These are phyloP conservation scores for Candida methanosorbosa DNA, from an alignment of 805 yeast species.

Conservation along the genomic window DNA sequence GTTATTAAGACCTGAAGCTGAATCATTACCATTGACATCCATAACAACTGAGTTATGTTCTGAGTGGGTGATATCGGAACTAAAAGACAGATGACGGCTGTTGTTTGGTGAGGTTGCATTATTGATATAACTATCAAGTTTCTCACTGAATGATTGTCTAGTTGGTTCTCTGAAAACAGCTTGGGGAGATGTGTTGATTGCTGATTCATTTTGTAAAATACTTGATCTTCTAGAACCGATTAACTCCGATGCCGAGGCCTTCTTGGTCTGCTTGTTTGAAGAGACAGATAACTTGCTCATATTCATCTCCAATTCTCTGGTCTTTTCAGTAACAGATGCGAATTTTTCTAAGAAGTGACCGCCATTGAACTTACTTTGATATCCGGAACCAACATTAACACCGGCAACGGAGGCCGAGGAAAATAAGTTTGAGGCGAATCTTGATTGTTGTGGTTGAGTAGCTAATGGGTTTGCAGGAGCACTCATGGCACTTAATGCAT, in stretches of 20 bases:
- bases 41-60: slow-evolving; percentile 25
- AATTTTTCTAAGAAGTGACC: slow-evolving; percentile 53
- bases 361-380: slow-evolving; percentile 18
- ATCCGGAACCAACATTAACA: slow-evolving; percentile 30
- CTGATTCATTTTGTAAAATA: slow-evolving; percentile 28
- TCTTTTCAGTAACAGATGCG: slow-evolving; percentile 58
- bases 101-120: slow-evolving; percentile 18
- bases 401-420: slow-evolving; percentile 54
- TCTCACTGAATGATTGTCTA: slow-evolving; percentile 48
- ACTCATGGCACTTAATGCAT: slow-evolving; percentile 23
- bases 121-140: slow-evolving; percentile 46
- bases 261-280: slow-evolving; percentile 7
- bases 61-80: slow-evolving; percentile 20
- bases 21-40: slow-evolving; percentile 16
- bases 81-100: slow-evolving; percentile 21
- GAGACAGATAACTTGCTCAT: slow-evolving; percentile 30
- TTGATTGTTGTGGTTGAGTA: slow-evolving; percentile 7
- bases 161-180: slow-evolving; percentile 22
- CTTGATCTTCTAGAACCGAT: slow-evolving; percentile 45
- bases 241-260: slow-evolving; percentile 21
- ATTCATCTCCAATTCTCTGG: slow-evolving; percentile 53
- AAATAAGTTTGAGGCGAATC: slow-evolving; percentile 31
- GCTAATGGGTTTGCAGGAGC: slow-evolving; percentile 14
- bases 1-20: slow-evolving; percentile 3
- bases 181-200: slow-evolving; percentile 17